phyloP scores from a whole-genome alignment of 495 filamentous ascomycete genomes.

The Ramalina intermedia region DNA sequence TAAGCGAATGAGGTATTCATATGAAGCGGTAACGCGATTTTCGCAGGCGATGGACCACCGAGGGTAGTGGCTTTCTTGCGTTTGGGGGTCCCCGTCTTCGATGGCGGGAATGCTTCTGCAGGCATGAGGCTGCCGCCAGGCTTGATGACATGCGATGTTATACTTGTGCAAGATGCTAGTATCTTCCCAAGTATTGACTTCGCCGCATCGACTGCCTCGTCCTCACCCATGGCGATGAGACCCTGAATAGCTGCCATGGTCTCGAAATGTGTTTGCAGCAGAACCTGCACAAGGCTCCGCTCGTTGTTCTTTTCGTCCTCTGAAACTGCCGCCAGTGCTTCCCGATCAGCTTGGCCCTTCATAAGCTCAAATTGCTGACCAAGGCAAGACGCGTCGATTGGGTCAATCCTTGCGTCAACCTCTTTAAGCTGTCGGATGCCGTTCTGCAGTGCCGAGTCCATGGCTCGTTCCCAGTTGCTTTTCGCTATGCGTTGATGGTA shows the following conservation, averaged over 20 bases:
- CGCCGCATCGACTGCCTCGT: conserved; percentile 67
- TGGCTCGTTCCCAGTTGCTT: conserved; percentile 68
- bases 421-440: conserved; percentile 63
- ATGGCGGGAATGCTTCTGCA: conserved; percentile 49
- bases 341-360: conserved; percentile 69
- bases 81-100: conserved; percentile 56
- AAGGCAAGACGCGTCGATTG: conserved; percentile 55
- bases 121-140: conserved; percentile 63
- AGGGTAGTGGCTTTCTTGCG: conserved; percentile 45
- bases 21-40: conserved; percentile 26
- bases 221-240: conserved; percentile 65
- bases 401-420: conserved; percentile 54
- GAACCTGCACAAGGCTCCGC: conserved; percentile 58
- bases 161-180: conserved; percentile 55
- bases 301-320: conserved; percentile 77
- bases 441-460: conserved; percentile 79
- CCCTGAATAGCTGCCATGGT: conserved; percentile 67
- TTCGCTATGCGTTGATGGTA: conserved; percentile 69
- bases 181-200: conserved; percentile 66
- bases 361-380: conserved; percentile 71
- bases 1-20: conserved; percentile 25
- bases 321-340: conserved; percentile 58
- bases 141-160: conserved; percentile 72
- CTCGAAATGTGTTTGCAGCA: conserved; percentile 84
- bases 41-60: conserved; percentile 24